Conservation (phyloP, 164 flowering plant species). For the Vitis amurensis region DNA sequence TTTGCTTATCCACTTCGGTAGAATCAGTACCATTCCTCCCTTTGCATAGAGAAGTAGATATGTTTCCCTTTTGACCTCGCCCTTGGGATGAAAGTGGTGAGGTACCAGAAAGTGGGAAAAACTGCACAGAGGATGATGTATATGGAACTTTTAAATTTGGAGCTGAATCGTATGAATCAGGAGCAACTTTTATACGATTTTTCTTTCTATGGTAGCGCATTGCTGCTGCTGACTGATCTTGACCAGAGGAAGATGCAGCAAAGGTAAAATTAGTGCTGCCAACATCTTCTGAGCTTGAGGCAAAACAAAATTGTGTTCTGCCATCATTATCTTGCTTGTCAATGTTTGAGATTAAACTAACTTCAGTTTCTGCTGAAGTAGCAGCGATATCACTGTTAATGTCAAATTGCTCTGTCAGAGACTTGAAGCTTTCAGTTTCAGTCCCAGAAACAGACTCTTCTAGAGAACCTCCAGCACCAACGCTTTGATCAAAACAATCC, state of each 20-base stretch:
- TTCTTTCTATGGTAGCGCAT: slow-evolving; percentile 54
- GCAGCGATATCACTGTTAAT: slow-evolving; percentile 21
- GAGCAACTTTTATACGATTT: slow-evolving; percentile 38
- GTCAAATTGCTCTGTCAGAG: slow-evolving; percentile 55
- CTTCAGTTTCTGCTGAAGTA: slow-evolving; percentile 40
- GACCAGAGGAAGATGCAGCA: slow-evolving; percentile 59
- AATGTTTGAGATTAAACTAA: slow-evolving; percentile 29
- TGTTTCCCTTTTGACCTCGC: slow-evolving; percentile 16
- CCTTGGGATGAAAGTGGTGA: slow-evolving; percentile 24
- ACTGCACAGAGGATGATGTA: slow-evolving; percentile 35
- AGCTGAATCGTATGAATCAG: slow-evolving; percentile 29
- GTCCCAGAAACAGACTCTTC: slow-evolving; percentile 40
- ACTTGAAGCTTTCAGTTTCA: slow-evolving; percentile 56
- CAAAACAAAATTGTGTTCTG: slow-evolving; percentile 26
- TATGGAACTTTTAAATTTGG: slow-evolving; percentile 30
- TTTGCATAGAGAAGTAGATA: slow-evolving; percentile 21
- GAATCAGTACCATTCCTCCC: slow-evolving; percentile 12
- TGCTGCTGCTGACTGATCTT: slow-evolving; percentile 34
- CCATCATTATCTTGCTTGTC: slow-evolving; percentile 43
- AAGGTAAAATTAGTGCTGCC: slow-evolving; percentile 55
- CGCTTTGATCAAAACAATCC: slow-evolving; percentile 12
- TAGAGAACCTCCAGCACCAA: slow-evolving; percentile 16
- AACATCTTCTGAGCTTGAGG: slow-evolving; percentile 38
- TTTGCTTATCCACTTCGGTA: slow-evolving; percentile 11
- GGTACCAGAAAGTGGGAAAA: slow-evolving; percentile 37